These are phyloP conservation scores for Crucihimalaya himalaica DNA, from an alignment of 345 rosid species.

Conservation along the genomic window DNA sequence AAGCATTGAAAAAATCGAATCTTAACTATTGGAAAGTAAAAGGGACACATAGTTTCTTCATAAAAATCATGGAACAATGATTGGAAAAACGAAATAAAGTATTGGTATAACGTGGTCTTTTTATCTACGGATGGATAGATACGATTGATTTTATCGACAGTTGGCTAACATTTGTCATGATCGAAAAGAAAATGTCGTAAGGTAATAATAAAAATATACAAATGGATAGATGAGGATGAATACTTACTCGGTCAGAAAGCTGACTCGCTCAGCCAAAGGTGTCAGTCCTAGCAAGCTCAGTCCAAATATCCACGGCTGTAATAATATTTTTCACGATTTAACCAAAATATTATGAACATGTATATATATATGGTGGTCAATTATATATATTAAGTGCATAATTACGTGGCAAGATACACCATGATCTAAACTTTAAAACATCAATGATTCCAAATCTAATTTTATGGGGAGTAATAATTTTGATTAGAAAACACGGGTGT, in stretches of 20 bases:
- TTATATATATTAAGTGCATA: background rate
- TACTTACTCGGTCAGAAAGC: conserved; percentile 95
- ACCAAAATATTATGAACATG: background rate
- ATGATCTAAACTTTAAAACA: background rate
- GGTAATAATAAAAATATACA: background rate
- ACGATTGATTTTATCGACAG: background rate
- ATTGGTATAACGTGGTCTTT: conserved; percentile 3
- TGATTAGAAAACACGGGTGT: background rate
- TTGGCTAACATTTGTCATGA: conserved; percentile 22
- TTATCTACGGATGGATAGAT: background rate
- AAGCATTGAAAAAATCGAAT: background rate
- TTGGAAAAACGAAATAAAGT: background rate
- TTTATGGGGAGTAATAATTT: background rate
- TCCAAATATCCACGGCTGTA: conserved; percentile 87
- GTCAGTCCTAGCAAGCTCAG: conserved; percentile 85
- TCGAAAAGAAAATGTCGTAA: background rate
- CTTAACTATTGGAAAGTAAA: background rate
- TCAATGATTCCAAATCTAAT: conserved; percentile 14
- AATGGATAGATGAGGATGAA: conserved; percentile 18
- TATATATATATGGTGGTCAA: background rate
- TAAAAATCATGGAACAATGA: background rate
- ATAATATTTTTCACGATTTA: conserved; percentile 4
- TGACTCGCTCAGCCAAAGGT: conserved; percentile 92
- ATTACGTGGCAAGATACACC: background rate
- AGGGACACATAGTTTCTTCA: background rate